Conservation (phyloP, 768 basidiomycete genomes). For the Crucibulum laeve region DNA sequence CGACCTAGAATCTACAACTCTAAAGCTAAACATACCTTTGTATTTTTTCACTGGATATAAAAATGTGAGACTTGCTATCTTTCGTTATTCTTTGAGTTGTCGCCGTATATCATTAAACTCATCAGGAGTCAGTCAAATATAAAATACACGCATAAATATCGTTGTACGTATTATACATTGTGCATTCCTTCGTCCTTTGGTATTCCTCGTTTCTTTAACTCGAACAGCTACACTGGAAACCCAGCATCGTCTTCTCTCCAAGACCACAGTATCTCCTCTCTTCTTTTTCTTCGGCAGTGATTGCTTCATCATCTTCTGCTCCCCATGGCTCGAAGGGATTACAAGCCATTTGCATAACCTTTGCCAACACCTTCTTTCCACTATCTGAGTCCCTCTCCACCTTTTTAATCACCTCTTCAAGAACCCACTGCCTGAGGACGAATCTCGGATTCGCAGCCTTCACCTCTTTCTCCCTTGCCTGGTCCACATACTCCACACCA, state of each 20-base stretch:
- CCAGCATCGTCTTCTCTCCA: constrained; percentile 71
- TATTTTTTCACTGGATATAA: too few relatives aligned
- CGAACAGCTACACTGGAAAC: constrained; percentile 93
- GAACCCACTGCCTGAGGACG: constrained; percentile 90
- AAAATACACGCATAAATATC: too few relatives aligned
- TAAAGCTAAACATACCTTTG: too few relatives aligned
- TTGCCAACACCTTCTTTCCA: constrained; percentile 68
- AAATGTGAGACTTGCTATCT: too few relatives aligned
- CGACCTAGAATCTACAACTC: too few relatives aligned
- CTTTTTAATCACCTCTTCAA: constrained; percentile 85
- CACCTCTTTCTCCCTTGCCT: constrained; percentile 45
- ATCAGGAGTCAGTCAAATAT: too few relatives aligned
- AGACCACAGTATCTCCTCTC: constrained; percentile 76
- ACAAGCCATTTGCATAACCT: constrained; percentile 86
- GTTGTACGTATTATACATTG: too few relatives aligned
- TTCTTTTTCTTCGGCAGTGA: constrained; percentile 58
- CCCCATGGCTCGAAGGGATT: constrained; percentile 88
- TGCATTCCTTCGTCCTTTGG: too few relatives aligned
- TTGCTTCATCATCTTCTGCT: constrained; percentile 53
- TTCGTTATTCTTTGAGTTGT: too few relatives aligned
- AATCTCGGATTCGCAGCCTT: constrained; percentile 81
- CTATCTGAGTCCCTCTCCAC: constrained; percentile 62
- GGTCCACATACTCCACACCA: constrained; percentile 30
- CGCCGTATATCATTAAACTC: too few relatives aligned
- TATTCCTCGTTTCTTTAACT: constrained; percentile 45